Evolutionary conservation across 2,329 filamentous ascomycete genomes (phyloP), one percentile per base, ranked within the genome.

Genomic region (Fusarium penzigii): DNA sequence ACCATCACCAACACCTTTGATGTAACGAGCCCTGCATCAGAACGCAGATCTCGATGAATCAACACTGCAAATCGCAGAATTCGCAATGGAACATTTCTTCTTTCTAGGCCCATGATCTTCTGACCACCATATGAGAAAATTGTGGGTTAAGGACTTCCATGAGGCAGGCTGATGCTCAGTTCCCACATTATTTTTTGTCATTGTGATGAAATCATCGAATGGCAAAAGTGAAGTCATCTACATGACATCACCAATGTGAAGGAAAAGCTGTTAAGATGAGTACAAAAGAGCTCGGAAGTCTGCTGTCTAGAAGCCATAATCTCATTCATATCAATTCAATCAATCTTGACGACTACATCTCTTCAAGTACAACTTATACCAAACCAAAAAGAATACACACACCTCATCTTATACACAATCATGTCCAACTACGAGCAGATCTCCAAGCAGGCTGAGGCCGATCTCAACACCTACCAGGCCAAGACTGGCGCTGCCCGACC

Each of bases 401-500:
- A n/a, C 16, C 44, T 44, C n/a, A 48, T 17, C 17, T 44, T 34
- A 6, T 36, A 14, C 49, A 50, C 39, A 39, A 52, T 38, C 40
- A 70, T 69, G 67, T 42, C 65, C 29, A 68, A 74, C 52, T 72
- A 76, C 50, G 70, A 72, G 54, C 62, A 74, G 48, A 75, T 80
- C 49, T 72, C 77, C 50, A 66, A 72, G 34, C 64, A 77, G 60
- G 76, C 78, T 42, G 76, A 80, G 69, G 65, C 63, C 47, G 75
- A 79, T 58, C 70, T 79, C 49, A 79, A 79, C 70, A 74, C 68
- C 12, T 76, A 78, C 61, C 70, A 77, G 57, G 65, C 75, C 58
- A 80, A 79, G 67, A 78, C 76, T 2, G 77, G 78, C 48, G 66
- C 65, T 9, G 70, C 70, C 44, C 74, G 70, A 52, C 61, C 66